A percentile compares a stretch with the other conserved stretches of the same genome.
phyloP scores from a whole-genome alignment of 2,329 filamentous ascomycete genomes.

The Epichloe elymi region DNA sequence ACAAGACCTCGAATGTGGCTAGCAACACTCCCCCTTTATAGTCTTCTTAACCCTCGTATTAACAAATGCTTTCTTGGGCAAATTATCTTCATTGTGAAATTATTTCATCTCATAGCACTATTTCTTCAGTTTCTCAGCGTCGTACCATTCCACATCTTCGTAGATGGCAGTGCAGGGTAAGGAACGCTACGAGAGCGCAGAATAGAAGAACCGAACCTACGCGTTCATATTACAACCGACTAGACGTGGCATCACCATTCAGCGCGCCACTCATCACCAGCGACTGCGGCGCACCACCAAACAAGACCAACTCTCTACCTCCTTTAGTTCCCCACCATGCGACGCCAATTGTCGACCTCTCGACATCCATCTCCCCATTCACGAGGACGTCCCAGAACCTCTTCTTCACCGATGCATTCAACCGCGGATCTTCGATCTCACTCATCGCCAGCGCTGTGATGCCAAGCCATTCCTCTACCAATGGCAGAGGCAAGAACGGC shows the following conservation, averaged over 20 bases:
- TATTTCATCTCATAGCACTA: too few relatives aligned
- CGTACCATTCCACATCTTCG: too few relatives aligned
- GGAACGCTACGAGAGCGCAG: too few relatives aligned
- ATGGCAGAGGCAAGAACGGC: conserved; percentile 54
- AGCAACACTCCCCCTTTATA: too few relatives aligned
- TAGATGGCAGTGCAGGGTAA: too few relatives aligned
- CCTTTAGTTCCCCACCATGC: conserved; percentile 67
- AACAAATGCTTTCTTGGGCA: too few relatives aligned
- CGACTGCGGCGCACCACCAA: conserved; percentile 11
- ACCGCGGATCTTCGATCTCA: conserved; percentile 43
- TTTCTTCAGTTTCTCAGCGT: too few relatives aligned
- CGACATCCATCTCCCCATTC: conserved; percentile 78
- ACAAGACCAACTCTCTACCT: conserved; percentile 37
- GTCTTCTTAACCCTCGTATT: too few relatives aligned
- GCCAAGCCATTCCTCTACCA: conserved; percentile 72
- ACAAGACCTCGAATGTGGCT: too few relatives aligned
- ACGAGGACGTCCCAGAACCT: conserved; percentile 71
- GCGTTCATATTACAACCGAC: conserved; percentile 20
- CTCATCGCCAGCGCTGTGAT: conserved; percentile 56
- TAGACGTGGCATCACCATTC: conserved; percentile 17
- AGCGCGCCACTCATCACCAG: conserved; percentile 45
- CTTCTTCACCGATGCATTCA: conserved; percentile 52
- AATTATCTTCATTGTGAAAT: too few relatives aligned
- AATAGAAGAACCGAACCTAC: too few relatives aligned
- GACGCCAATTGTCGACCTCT: conserved; percentile 64